Percentiles rank a stretch among this genome's conserved stretches.
These are phyloP conservation scores for Moniliella sp. DNA, from an alignment of 1,284 basidiomycete species.

Conservation along the genomic window DNA sequence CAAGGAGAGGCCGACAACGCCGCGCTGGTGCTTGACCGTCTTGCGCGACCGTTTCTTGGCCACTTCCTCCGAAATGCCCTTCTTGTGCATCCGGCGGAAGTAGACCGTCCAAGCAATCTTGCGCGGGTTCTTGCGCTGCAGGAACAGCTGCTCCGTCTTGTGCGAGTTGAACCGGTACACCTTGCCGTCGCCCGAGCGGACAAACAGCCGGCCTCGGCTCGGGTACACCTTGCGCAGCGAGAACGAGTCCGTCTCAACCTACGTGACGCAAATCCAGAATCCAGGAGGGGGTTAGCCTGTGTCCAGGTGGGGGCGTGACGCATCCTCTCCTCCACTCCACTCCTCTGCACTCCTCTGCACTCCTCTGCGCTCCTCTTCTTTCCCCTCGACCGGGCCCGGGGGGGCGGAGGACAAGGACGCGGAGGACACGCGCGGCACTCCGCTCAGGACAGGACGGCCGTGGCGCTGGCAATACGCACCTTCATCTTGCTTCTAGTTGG, in stretches of 20 bases:
- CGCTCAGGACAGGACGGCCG: too few species aligned
- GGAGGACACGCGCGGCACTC: too few species aligned
- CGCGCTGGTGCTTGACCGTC: conserved; percentile 93
- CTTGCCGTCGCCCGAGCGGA: conserved; percentile 34
- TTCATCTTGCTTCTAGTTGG: too few species aligned
- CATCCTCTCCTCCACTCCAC: too few species aligned
- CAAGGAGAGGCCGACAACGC: conserved; percentile 88
- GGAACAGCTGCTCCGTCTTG: conserved; percentile 74
- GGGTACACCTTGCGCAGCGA: conserved; percentile 31
- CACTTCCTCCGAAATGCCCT: conserved; percentile 93
- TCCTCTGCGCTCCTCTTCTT: too few species aligned
- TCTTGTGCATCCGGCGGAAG: conserved; percentile 98
- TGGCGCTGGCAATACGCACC: too few species aligned
- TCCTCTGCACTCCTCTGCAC: too few species aligned
- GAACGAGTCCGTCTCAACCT: conserved; percentile 34
- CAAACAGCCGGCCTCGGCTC: conserved; percentile 30
- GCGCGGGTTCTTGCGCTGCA: conserved; percentile 97
- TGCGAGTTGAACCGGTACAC: conserved; percentile 32
- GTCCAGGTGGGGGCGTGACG: too few species aligned
- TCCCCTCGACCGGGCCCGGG: too few species aligned
- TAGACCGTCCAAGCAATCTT: conserved; percentile 97
- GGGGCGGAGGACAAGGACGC: too few species aligned
- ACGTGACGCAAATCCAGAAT: too few species aligned
- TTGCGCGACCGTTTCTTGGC: conserved; percentile 94
- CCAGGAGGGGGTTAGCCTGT: too few species aligned